Percentiles rank a stretch among this genome's conserved stretches.
Evolutionary conservation across 2,329 filamentous ascomycete species (phyloP).

Genomic region (Aspergillus pseudonomiae): DNA sequence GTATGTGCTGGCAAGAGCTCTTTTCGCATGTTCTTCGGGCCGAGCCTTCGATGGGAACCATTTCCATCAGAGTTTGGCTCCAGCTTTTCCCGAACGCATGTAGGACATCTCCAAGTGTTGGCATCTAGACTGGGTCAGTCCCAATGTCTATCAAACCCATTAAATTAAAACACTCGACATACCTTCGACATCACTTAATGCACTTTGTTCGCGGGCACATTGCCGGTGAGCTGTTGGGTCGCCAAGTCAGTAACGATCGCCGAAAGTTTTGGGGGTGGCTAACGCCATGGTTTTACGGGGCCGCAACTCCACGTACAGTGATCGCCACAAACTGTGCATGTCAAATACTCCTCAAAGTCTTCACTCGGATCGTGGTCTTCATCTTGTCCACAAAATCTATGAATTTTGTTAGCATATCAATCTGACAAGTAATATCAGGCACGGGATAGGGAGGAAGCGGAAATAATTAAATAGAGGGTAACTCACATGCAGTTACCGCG

Average conservation of each 20-base stretch:
- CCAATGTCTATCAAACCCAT: not conserved
- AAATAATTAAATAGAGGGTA: conserved; percentile 20
- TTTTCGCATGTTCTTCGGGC: conserved; percentile 67
- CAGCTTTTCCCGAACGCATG: conserved; percentile 52
- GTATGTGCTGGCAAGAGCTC: conserved; percentile 72
- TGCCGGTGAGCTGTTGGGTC: conserved; percentile 77
- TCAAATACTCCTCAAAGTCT: conserved; percentile 77
- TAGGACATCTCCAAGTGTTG: conserved; percentile 64
- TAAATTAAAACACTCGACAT: conserved; percentile 23
- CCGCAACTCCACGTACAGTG: conserved; percentile 66
- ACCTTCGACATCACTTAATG: conserved; percentile 67
- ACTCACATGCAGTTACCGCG: conserved; percentile 67
- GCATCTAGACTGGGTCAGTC: conserved; percentile 54
- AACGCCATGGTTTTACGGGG: conserved; percentile 30
- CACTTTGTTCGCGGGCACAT: conserved; percentile 76
- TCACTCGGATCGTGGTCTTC: conserved; percentile 82
- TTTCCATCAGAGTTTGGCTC: conserved; percentile 34
- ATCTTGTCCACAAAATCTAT: conserved; percentile 78
- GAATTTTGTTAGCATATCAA: conserved; percentile 31
- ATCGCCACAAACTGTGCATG: conserved; percentile 77
- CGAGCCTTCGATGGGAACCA: conserved; percentile 53
- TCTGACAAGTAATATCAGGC: not conserved
- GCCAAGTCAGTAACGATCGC: conserved; percentile 44
- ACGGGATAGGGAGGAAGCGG: not conserved
- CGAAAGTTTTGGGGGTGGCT: conserved; percentile 31